phyloP scores from a whole-genome alignment of 208 protist species.

The Leishmania aethiopica region DNA sequence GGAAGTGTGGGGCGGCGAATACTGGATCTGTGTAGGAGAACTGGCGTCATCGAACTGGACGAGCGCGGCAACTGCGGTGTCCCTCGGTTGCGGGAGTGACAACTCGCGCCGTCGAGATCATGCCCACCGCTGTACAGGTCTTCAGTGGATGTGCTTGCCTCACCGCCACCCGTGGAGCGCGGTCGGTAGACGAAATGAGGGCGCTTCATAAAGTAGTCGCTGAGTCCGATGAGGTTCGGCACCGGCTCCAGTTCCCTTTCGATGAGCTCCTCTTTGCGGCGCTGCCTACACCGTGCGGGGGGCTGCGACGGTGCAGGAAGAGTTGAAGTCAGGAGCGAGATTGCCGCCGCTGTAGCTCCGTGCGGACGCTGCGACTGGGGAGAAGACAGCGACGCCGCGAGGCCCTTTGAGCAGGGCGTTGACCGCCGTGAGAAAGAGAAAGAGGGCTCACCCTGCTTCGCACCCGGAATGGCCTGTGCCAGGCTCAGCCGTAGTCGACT shows the following conservation, averaged over 20 bases:
- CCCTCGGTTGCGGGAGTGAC: background rate
- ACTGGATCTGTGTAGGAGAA: background rate
- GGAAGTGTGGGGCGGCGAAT: background rate
- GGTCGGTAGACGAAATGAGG: constrained; percentile 18
- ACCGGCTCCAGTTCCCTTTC: constrained; percentile 25
- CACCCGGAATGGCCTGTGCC: background rate
- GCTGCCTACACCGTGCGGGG: constrained; percentile 5
- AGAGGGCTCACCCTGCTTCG: background rate
- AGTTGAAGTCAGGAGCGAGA: background rate
- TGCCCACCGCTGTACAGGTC: background rate
- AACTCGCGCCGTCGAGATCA: background rate
- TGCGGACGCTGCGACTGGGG: background rate
- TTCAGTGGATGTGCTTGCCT: background rate
- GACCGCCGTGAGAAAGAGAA: background rate
- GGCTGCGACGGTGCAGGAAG: background rate
- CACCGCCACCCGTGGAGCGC: background rate
- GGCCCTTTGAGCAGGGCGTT: background rate
- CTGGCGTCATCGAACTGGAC: background rate
- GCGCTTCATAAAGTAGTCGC: constrained; percentile 24
- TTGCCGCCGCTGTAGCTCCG: background rate
- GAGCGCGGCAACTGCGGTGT: background rate
- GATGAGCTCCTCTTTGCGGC: constrained; percentile 22
- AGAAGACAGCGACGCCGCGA: background rate
- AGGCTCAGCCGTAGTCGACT: background rate
- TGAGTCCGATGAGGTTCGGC: constrained; percentile 36